Evolutionary conservation across 2,329 filamentous ascomycete species (phyloP), one percentile per base, ranked within the genome.

Genomic region (Coleophoma eucalyptorum): DNA sequence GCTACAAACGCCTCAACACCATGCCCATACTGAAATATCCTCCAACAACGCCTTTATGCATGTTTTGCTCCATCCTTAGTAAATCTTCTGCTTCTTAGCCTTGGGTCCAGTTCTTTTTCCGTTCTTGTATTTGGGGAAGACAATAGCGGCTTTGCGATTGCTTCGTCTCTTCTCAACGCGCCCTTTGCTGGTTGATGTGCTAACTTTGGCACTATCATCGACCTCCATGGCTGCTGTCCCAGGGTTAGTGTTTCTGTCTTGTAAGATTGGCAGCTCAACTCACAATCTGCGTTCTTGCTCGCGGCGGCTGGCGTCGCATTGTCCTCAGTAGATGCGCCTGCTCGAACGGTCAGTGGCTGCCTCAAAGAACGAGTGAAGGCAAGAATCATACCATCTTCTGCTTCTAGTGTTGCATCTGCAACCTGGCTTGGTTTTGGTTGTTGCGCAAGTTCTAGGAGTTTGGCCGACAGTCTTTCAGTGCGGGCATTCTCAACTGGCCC

Each of bases 381-480:
- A 48, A 8, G n/a, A 26, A 26, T 37, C 54, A 35, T 55, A 50
- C 58, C 50, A 46, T 62, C 67, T 59, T 70, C 64, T 58, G 65
- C 66, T 47, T 75, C 71, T 67, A 81, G 78, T 50, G 72, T 73
- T 58, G 77, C 69, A 57, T 81, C 69, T 44, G 65, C 63, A 60
- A 77, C 74, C 41, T 74, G 68, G 50, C 70, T 68, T 46, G 88
- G 84, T 68, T 88, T 90, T 53, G 89, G 85, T 65, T 91, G 84
- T 51, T 85, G 78, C 43, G 87, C 88, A 61, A 96, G 69, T 67
- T 92, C 90, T 64, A 92, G 77, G 53, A 97, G 77, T 72, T 94
- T 96, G 54, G 89, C 87, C 37, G 90, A 90, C 34, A 97, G 81
- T 58, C 93, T 86, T 70, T 92, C 86, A 48, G 85, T 86, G 60